These are phyloP conservation scores for Globisporangium heterothallicum DNA, from an alignment of 352 stramenopile genomes.

Conservation along the genomic window DNA sequence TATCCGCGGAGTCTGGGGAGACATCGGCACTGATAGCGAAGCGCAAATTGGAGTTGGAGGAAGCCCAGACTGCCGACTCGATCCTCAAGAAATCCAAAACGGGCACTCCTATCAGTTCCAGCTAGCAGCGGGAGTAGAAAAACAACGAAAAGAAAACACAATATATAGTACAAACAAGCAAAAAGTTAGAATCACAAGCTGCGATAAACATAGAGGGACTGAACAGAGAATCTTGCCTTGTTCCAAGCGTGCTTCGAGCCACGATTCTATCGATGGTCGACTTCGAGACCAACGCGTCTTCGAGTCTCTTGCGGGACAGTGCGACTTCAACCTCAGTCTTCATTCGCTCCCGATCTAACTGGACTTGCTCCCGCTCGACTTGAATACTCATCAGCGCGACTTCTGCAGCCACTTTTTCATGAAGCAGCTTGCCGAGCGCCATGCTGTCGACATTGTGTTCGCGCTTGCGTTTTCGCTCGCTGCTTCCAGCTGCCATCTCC, in stretches of 20 bases:
- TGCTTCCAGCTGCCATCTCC: conserved; percentile 5
- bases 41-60: conserved; percentile 60
- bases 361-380: conserved; percentile 18
- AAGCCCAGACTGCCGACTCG: conserved; percentile 40
- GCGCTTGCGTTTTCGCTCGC: conserved; percentile 12
- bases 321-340: conserved; percentile 24
- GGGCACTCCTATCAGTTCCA: conserved; percentile 66
- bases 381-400: conserved; percentile 21
- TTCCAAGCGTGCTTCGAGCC: neutral
- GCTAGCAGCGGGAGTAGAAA: conserved; percentile 19
- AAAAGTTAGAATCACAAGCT: conserved; percentile 6
- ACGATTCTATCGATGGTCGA: conserved; percentile 21
- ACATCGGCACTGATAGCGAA: conserved; percentile 32
- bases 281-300: conserved; percentile 23
- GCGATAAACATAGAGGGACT: conserved; percentile 13
- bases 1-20: conserved; percentile 10
- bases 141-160: neutral
- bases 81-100: conserved; percentile 72
- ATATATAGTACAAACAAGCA: neutral
- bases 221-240: conserved; percentile 6
- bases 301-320: conserved; percentile 24
- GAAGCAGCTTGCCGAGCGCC: conserved; percentile 14
- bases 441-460: conserved; percentile 13
- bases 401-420: conserved; percentile 13
- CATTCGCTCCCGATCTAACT: conserved; percentile 26